A percentile compares a stretch with the other conserved stretches of the same genome.
Evolutionary conservation across 305 asterid species (phyloP).

Genomic region (Solanum hybrid): DNA sequence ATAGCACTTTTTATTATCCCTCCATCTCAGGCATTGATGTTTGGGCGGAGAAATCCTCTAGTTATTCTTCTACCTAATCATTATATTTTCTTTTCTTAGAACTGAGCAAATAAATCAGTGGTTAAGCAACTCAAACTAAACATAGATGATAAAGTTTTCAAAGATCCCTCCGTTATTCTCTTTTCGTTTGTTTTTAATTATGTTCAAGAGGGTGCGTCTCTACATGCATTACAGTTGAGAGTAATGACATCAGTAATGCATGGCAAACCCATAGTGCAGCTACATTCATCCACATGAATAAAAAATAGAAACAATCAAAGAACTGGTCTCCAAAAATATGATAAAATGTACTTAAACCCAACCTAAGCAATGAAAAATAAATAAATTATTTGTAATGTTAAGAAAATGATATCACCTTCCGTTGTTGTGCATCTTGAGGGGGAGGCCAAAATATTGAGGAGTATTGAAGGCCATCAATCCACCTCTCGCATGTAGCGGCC

Average conservation of each 20-base stretch:
- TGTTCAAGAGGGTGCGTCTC: not conserved
- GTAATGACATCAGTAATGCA: not conserved
- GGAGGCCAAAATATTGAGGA: constrained; percentile 95
- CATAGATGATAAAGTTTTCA: not conserved
- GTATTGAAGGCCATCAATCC: constrained; percentile 85
- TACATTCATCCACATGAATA: not conserved
- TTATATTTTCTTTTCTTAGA: not conserved
- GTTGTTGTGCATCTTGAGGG: constrained; percentile 71
- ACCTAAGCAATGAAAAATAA: not conserved
- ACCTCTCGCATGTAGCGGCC: constrained; percentile 70
- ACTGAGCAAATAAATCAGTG: not conserved
- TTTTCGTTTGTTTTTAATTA: not conserved
- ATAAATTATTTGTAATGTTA: not conserved
- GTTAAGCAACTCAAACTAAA: not conserved
- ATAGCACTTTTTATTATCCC: not conserved
- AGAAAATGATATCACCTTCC: constrained; percentile 48
- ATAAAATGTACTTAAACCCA: not conserved
- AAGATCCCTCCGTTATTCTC: not conserved
- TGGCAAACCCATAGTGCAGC: not conserved
- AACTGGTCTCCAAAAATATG: not conserved
- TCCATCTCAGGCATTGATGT: not conserved
- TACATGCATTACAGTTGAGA: not conserved
- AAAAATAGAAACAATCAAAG: not conserved
- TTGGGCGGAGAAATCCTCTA: not conserved
- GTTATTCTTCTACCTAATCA: not conserved